Base-by-base conservation (phyloP, 2,329 filamentous ascomycete genomes). In the Aspergillus quadricinctus region DNA sequence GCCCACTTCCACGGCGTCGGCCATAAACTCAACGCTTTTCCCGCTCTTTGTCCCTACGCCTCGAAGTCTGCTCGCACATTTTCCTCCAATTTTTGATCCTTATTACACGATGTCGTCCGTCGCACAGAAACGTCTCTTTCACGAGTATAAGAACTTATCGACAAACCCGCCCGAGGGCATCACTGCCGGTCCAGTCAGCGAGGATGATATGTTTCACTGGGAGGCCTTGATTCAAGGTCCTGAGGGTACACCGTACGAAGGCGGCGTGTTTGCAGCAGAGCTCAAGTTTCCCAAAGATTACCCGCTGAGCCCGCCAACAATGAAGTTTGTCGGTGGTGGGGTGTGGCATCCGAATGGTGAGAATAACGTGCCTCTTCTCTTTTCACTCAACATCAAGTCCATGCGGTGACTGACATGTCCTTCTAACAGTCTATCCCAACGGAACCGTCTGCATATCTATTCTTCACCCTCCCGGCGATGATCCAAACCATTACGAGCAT, bases 361-460 rank as follows among this genome's bases (percentile, higher is more conserved):
- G 69, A 7, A 37, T 37, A 37, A 8, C 31, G 5, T 48, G 21
- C 28, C 35, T 41, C 9, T 43, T 10, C 49, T 19, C 8, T 9
- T n/a, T 28, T 21, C 27, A n/a, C 7, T 21, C 3, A 25, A 19
- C 17, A 28, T 31, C 50, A 9, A 27, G 9, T 40, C 2, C 31
- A 29, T 29, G 27, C 7, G 4, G 28, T 25, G 5, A 21, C 56
- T 57, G 46, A 60, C 29, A n/a, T 21, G 21, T 3, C 27, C 21
- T 27, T n/a, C 31, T 21, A 35, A 43, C 63, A 96, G 92, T 97
- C 52, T 97, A 97, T 73, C 84, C 88, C 17, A 93, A 88, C 72
- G 93, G 93, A 61, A 84, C 93, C 19, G 94, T 97, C 66, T 97
- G 93, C 79, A 97, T 97, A 69, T 96, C 90, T n/a, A 97, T 97